A percentile compares a stretch with the other conserved stretches of the same genome.
phyloP scores from a whole-genome alignment of 345 rosid species.

The Theobroma cacao region DNA sequence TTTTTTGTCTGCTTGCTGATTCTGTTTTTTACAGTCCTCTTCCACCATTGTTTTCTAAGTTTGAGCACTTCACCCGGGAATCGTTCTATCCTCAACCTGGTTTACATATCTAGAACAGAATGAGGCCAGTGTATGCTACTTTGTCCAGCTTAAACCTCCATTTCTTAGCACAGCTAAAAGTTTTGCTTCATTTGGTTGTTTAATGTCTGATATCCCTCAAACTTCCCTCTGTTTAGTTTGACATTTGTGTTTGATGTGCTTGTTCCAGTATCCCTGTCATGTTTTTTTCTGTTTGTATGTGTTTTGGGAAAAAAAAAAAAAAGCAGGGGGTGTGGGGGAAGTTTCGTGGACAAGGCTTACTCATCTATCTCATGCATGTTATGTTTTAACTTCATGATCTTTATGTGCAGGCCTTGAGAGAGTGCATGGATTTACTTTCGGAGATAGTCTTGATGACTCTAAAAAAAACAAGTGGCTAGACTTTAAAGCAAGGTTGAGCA shows the following conservation, averaged over 20 bases:
- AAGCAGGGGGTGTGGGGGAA: not conserved
- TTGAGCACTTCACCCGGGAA: not conserved
- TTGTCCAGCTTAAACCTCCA: not conserved
- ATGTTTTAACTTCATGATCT: not conserved
- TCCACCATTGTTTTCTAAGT: not conserved
- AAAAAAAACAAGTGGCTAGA: constrained; percentile 74
- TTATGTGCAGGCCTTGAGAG: constrained; percentile 76
- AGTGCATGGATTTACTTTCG: constrained; percentile 93
- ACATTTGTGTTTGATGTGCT: not conserved
- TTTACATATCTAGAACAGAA: not conserved
- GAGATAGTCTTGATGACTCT: constrained; percentile 75
- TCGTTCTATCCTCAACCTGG: not conserved
- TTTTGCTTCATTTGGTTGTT: not conserved
- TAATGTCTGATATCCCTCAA: not conserved
- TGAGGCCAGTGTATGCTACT: not conserved
- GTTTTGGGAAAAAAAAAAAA: not conserved
- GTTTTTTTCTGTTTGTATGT: not conserved
- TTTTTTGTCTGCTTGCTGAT: not conserved
- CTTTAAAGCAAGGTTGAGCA: constrained; percentile 55
- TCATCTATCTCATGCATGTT: not conserved
- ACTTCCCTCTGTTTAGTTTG: not conserved
- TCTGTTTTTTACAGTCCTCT: not conserved
- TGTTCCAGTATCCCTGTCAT: not conserved
- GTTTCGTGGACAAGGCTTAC: not conserved
- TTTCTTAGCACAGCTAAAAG: not conserved